phyloP scores from a whole-genome alignment of 129 eudicot genomes.

The Artemisia annua region DNA sequence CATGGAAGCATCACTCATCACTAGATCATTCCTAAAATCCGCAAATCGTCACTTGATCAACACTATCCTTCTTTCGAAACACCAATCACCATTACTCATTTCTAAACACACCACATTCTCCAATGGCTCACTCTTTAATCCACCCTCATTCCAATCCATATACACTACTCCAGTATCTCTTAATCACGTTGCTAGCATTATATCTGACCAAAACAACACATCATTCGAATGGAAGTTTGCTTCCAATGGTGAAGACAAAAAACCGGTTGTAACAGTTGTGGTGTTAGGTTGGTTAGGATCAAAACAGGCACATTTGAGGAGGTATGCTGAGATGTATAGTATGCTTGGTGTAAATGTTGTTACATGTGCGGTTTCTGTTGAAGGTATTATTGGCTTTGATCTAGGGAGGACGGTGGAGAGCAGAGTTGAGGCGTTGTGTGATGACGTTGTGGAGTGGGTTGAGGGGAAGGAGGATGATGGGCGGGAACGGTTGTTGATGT shows the following conservation, averaged over 20 bases:
- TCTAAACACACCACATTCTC: constrained; percentile 21
- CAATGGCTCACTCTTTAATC: constrained; percentile 29
- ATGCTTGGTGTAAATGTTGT: too few relatives aligned
- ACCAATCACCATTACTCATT: constrained; percentile 8
- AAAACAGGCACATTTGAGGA: constrained; percentile 57
- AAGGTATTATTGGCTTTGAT: constrained; percentile 66
- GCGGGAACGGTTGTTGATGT: constrained; percentile 62
- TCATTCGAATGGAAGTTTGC: too few relatives aligned
- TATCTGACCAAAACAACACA: constrained; percentile 14
- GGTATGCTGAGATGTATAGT: constrained; percentile 25
- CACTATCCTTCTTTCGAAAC: constrained; percentile 20
- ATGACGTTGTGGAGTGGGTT: constrained; percentile 61
- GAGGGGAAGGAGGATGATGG: constrained; percentile 53
- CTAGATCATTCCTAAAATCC: constrained; percentile 36
- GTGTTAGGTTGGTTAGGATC: constrained; percentile 78
- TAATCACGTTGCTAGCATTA: constrained; percentile 37
- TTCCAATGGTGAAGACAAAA: too few relatives aligned
- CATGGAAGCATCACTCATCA: constrained; percentile 49
- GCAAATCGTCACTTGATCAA: constrained; percentile 42
- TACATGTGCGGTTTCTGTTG: constrained; percentile 50
- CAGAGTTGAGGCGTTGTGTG: constrained; percentile 41
- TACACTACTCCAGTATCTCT: constrained; percentile 6
- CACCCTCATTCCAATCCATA: constrained; percentile 21
- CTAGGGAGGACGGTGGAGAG: constrained; percentile 63
- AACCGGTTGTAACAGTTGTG: constrained; percentile 50